Evolutionary conservation across 2,329 filamentous ascomycete genomes (phyloP).

Genomic region (Colletotrichum trifolii): DNA sequence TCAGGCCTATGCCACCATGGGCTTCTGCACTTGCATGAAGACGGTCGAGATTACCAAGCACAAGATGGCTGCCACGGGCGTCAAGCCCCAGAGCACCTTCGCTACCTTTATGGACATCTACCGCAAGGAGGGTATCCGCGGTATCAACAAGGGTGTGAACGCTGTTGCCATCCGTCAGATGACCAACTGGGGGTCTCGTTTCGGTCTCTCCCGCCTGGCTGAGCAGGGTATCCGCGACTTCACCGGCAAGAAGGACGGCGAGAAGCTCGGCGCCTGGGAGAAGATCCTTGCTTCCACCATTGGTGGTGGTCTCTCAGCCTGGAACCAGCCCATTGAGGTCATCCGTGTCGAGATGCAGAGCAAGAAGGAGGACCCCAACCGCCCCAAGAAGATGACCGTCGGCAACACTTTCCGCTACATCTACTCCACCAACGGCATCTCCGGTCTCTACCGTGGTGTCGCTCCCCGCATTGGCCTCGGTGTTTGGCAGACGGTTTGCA

Average conservation of each 20-base stretch:
- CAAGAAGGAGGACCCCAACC: conserved; percentile 97
- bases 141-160: conserved; percentile 99
- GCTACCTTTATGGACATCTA: conserved; percentile 98
- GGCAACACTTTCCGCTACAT: conserved; percentile 89
- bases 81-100: conserved; percentile 90
- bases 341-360: conserved; percentile 99
- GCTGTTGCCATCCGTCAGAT: conserved; percentile 98
- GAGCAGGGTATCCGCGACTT: conserved; percentile 86
- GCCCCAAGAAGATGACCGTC: conserved; percentile 99
- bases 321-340: conserved; percentile 99
- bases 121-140: conserved; percentile 89
- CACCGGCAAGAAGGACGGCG: conserved; percentile 81
- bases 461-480: conserved; percentile 92
- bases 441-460: conserved; percentile 95
- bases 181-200: conserved; percentile 98
- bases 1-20: conserved; percentile 99
- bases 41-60: conserved; percentile 99
- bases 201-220: conserved; percentile 91
- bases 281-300: conserved; percentile 89
- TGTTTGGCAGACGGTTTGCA: conserved; percentile 99
- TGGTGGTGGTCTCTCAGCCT: conserved; percentile 94
- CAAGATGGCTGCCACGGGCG: conserved; percentile 87
- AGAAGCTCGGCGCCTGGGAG: conserved; percentile 83
- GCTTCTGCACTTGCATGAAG: conserved; percentile 99
- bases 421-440: conserved; percentile 87